Evolutionary conservation across 768 basidiomycete species (phyloP).

Genomic region (Xerocomus spinulosus): DNA sequence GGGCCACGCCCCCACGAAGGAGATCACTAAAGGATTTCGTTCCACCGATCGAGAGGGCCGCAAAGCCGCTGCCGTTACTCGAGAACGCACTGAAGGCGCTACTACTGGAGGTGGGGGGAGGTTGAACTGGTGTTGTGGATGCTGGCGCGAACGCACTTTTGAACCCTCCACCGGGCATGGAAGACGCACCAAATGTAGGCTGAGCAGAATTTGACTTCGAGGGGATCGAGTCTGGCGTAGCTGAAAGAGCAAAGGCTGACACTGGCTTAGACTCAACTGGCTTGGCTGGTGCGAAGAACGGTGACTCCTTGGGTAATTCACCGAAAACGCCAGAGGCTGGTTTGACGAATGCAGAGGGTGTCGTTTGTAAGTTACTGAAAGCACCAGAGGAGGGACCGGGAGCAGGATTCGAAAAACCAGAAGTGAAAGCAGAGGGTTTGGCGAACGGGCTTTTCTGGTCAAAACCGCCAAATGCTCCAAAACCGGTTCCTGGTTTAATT

Average conservation of each 20-base stretch:
- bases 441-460: constrained; percentile 27
- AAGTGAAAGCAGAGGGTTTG: constrained; percentile 20
- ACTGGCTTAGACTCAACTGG: background rate
- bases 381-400: background rate
- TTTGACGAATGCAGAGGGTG: constrained; percentile 4
- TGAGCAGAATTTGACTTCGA: background rate
- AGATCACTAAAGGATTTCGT: constrained; percentile 61
- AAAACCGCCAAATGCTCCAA: constrained; percentile 27
- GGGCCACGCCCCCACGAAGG: constrained; percentile 34
- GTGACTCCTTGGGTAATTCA: background rate
- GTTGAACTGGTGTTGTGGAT: constrained; percentile 3
- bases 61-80: constrained; percentile 41
- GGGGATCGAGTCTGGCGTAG: background rate
- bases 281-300: background rate
- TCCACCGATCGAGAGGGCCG: constrained; percentile 44
- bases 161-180: constrained; percentile 26
- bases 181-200: constrained; percentile 35
- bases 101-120: constrained; percentile 10
- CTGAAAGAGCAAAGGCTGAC: background rate
- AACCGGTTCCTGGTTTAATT: constrained; percentile 34
- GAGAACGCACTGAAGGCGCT: constrained; percentile 29
- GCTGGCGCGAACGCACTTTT: constrained; percentile 18
- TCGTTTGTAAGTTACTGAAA: background rate
- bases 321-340: background rate
- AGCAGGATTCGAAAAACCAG: background rate